Evolutionary conservation across 2,329 filamentous ascomycete species (phyloP), one percentile per base, ranked within the genome.

Genomic region (Colletotrichum lupini): DNA sequence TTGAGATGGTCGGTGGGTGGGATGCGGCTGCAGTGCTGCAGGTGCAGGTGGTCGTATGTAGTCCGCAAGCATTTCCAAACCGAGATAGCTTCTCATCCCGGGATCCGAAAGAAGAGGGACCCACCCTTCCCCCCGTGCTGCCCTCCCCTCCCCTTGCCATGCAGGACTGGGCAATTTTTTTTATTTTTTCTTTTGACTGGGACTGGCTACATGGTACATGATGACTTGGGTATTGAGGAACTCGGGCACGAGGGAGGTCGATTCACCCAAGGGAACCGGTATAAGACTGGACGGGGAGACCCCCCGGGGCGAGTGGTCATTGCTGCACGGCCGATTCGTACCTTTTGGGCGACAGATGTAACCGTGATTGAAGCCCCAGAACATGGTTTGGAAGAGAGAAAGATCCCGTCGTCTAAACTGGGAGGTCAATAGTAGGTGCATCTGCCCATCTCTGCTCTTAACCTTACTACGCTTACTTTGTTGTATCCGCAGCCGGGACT

Each of bases 41-140:
- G 26, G 11, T 32, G 52, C 58, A 69, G 16, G n/a, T 53, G 28
- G 16, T 19, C 26, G 32, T n/a, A 22, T 35, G 9, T 24, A 55
- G 30, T 16, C 65, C 69, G 65, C 73, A 69, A 74, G 65, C 61
- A 63, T 73, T 73, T n/a, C 69, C 69, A 42, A 35, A 65, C 56
- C 62, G 37, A 64, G 65, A 68, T 62, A 55, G 53, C 52, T 59
- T 60, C 37, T 56, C 32, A 63, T 42, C 66, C 65, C 19, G 59
- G 70, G 65, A 57, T 9, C 67, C 67, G 55, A 26, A 46, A 46
- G 16, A 46, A 46, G 19, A 46, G 42, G 19, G 19, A 19, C 42
- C 35, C 35, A 14, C 9, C 32, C 32, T 5, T 12, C 11, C 35
- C 35, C 14, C 2, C 3, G 32, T 32, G 30, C 35, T 35, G 11